These are phyloP conservation scores for Clohesyomyces aquaticus DNA, from an alignment of 495 filamentous ascomycete genomes.

Conservation along the genomic window DNA sequence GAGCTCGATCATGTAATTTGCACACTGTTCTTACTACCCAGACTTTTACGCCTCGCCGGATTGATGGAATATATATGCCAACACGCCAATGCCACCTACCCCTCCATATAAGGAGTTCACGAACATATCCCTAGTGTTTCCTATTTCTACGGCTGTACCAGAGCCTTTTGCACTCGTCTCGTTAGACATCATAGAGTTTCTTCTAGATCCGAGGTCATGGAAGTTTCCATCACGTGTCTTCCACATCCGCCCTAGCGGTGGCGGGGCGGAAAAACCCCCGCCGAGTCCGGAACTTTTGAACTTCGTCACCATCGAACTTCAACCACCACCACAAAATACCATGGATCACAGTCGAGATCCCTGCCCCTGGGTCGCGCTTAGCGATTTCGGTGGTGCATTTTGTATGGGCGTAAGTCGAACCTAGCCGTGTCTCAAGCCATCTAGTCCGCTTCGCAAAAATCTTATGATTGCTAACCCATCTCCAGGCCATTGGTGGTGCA, in stretches of 20 bases:
- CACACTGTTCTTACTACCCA: no score
- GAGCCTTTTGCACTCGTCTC: no score
- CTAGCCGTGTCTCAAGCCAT: no score
- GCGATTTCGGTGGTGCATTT: slow-evolving; percentile 97
- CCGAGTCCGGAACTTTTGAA: neutral
- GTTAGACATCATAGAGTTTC: no score
- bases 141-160: no score
- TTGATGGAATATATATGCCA: no score
- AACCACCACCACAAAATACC: slow-evolving; percentile 2
- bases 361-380: slow-evolving; percentile 94
- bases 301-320: slow-evolving; percentile 4
- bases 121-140: no score
- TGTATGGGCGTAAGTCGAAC: slow-evolving; percentile 81
- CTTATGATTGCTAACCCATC: slow-evolving; percentile 30
- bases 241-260: neutral
- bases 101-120: no score
- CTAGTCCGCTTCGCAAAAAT: no score
- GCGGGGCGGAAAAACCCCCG: neutral
- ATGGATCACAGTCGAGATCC: slow-evolving; percentile 88
- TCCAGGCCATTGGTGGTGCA: slow-evolving; percentile 78
- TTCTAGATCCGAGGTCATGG: neutral
- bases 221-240: neutral
- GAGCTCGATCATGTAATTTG: no score
- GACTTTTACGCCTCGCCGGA: no score
- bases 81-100: no score